These are phyloP conservation scores for Amylocarpus encephaloides DNA, from an alignment of 2,329 filamentous ascomycete genomes.

Conservation along the genomic window DNA sequence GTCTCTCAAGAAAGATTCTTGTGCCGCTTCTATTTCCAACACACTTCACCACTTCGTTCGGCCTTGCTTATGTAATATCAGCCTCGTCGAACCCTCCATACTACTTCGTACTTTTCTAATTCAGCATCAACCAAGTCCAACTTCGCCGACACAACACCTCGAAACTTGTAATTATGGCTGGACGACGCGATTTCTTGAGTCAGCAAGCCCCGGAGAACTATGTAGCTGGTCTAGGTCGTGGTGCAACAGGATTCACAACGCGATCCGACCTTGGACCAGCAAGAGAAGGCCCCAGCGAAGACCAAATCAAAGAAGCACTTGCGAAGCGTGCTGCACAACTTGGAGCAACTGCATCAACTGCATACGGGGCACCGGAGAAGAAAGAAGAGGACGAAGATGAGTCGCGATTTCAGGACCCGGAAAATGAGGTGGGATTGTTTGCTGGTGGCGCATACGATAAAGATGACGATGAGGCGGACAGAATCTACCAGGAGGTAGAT, in stretches of 20 bases:
- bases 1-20: neutral
- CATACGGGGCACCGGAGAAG: constrained; percentile 54
- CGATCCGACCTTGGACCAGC: constrained; percentile 93
- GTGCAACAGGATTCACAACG: constrained; percentile 96
- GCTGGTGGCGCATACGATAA: constrained; percentile 94
- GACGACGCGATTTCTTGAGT: constrained; percentile 77
- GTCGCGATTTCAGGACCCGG: constrained; percentile 86
- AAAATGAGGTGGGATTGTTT: constrained; percentile 94
- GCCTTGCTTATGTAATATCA: constrained; percentile 1
- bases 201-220: constrained; percentile 83
- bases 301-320: constrained; percentile 96
- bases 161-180: constrained; percentile 25
- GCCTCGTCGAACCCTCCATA: neutral
- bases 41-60: neutral
- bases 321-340: constrained; percentile 87
- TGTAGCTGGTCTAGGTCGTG: constrained; percentile 93
- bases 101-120: neutral
- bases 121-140: neutral
- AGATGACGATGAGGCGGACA: constrained; percentile 95
- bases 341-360: constrained; percentile 62
- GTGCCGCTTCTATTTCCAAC: neutral
- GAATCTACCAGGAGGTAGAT: constrained; percentile 92
- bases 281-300: constrained; percentile 89
- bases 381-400: constrained; percentile 65
- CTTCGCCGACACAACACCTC: neutral